These are phyloP conservation scores for Angomonas ambiguus DNA, from an alignment of 208 protist genomes.

Conservation along the genomic window DNA sequence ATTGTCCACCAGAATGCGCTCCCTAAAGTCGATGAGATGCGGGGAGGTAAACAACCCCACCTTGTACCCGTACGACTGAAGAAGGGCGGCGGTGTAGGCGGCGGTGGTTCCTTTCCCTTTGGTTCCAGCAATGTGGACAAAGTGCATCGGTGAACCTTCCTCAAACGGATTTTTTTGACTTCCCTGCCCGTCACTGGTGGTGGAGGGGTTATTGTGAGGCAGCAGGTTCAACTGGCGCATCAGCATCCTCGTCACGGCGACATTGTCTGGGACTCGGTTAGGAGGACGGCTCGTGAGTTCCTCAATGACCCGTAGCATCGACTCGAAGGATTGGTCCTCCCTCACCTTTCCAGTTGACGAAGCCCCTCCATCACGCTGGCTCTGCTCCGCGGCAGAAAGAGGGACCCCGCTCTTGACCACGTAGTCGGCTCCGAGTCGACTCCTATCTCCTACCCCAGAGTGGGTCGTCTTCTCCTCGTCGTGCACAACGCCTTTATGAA, in stretches of 20 bases:
- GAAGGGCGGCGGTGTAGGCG: conserved; percentile 71
- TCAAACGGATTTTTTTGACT: not conserved
- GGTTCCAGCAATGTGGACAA: conserved; percentile 91
- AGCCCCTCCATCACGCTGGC: not conserved
- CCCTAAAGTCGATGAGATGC: conserved; percentile 81
- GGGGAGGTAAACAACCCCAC: conserved; percentile 91
- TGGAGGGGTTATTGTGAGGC: conserved; percentile 32
- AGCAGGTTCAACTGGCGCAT: conserved; percentile 89
- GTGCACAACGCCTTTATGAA: not conserved
- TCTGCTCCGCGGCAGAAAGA: not conserved
- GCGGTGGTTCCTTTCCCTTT: conserved; percentile 91
- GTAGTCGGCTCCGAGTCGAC: conserved; percentile 25
- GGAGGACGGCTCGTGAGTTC: conserved; percentile 37
- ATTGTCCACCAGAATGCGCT: conserved; percentile 84
- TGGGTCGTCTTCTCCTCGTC: not conserved
- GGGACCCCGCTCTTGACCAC: conserved; percentile 18
- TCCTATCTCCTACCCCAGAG: not conserved
- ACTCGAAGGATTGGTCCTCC: conserved; percentile 47
- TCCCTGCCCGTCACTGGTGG: not conserved
- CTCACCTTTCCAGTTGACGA: conserved; percentile 2
- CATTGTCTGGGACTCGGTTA: conserved; percentile 76
- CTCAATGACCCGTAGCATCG: conserved; percentile 49
- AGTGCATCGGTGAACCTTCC: conserved; percentile 86
- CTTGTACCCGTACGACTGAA: conserved; percentile 78
- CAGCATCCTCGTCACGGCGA: conserved; percentile 69